phyloP scores from a whole-genome alignment of 495 filamentous ascomycete species.

The Apiosordaria backusii region DNA sequence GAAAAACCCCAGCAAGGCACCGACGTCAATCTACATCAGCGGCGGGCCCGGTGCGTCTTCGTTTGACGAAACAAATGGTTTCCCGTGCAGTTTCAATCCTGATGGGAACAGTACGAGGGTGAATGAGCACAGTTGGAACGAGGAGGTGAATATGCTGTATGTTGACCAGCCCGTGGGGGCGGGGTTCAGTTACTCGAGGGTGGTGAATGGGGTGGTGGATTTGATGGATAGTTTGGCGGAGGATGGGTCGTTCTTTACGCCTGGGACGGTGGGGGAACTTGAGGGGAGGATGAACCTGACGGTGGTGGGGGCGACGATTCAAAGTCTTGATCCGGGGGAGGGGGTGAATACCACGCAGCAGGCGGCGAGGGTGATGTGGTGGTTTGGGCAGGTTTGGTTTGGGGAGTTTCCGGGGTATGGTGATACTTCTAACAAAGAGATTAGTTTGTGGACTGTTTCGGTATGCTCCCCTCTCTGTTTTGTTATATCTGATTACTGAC shows the following conservation, averaged over 20 bases:
- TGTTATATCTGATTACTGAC: slow-evolving; percentile 30
- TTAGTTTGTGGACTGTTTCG: slow-evolving; percentile 35
- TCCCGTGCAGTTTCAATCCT: slow-evolving; percentile 13
- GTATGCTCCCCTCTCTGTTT: slow-evolving; percentile 37
- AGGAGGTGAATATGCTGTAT: slow-evolving; percentile 52
- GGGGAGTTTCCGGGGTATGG: slow-evolving; percentile 48
- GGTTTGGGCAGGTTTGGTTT: slow-evolving; percentile 66
- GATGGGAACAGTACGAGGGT: slow-evolving; percentile 8
- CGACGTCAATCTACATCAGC: slow-evolving; percentile 37
- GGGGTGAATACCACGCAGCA: slow-evolving; percentile 62
- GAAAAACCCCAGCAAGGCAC: slow-evolving; percentile 45
- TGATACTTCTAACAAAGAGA: slow-evolving; percentile 13
- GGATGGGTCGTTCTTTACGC: background rate
- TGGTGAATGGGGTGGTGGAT: background rate
- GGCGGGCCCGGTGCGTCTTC: slow-evolving; percentile 46
- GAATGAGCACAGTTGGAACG: slow-evolving; percentile 57
- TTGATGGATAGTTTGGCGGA: background rate
- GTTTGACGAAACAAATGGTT: slow-evolving; percentile 14
- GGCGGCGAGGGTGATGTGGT: slow-evolving; percentile 59
- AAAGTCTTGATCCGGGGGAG: slow-evolving; percentile 43
- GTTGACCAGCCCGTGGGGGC: slow-evolving; percentile 52
- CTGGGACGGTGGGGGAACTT: background rate
- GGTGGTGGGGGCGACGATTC: slow-evolving; percentile 47
- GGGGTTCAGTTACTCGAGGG: slow-evolving; percentile 10
- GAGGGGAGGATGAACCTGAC: background rate